phyloP scores from a whole-genome alignment of 352 stramenopile species.

The Pythium monospermum region DNA sequence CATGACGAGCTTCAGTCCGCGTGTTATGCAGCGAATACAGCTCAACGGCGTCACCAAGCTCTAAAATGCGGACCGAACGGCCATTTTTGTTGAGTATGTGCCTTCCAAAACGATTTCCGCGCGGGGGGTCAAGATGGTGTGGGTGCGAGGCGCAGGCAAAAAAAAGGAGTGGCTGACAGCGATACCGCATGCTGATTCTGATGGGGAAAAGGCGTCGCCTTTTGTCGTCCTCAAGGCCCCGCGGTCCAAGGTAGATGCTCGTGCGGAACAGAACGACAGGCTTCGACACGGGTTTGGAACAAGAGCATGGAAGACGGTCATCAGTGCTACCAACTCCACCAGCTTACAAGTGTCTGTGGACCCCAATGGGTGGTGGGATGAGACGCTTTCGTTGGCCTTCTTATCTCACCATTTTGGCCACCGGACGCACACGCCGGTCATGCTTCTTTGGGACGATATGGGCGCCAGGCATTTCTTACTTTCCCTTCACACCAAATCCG shows the following conservation, averaged over 20 bases:
- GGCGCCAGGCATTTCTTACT: too few relatives aligned
- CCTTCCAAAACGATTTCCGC: constrained; percentile 13
- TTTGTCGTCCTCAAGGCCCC: constrained; percentile 1
- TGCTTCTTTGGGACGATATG: constrained; percentile 18
- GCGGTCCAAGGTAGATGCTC: background rate
- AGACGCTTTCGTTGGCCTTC: constrained; percentile 4
- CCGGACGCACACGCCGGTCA: background rate
- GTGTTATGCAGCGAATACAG: background rate
- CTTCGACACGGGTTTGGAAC: constrained; percentile 4
- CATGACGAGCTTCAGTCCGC: background rate
- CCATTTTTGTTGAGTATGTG: constrained; percentile 22
- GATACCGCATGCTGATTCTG: constrained; percentile 22
- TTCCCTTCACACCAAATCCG: too few relatives aligned
- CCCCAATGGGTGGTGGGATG: constrained; percentile 18
- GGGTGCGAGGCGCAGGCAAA: constrained; percentile 13
- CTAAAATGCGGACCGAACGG: constrained; percentile 22
- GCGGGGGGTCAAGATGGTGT: constrained; percentile 16
- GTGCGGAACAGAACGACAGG: background rate
- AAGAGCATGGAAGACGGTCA: background rate
- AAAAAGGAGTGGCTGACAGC: constrained; percentile 18
- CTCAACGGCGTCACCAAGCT: constrained; percentile 4
- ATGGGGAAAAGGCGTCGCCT: constrained; percentile 11
- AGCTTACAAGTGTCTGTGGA: constrained; percentile 5
- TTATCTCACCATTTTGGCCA: constrained; percentile 10
- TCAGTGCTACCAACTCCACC: background rate